Evolutionary conservation across 2,329 filamentous ascomycete genomes (phyloP).

Genomic region (Xylaria sp.): DNA sequence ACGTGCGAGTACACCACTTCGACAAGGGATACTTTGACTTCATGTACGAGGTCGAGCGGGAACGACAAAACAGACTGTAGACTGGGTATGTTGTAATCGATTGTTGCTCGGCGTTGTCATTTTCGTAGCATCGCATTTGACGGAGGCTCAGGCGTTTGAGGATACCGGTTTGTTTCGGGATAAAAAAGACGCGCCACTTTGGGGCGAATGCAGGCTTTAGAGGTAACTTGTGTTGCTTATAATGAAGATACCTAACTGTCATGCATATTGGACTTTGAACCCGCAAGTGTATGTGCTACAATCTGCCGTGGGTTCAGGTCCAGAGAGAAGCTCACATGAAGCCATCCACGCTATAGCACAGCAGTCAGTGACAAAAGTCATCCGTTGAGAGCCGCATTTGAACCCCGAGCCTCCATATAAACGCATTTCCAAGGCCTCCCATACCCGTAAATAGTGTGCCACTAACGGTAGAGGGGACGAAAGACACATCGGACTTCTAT

Average conservation of each 20-base stretch:
- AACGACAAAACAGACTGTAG: constrained; percentile 61
- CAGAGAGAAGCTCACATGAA: not conserved
- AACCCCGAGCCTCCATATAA: not conserved
- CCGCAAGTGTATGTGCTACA: not conserved
- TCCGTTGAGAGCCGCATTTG: not conserved
- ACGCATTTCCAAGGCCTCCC: not conserved
- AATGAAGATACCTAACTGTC: constrained; percentile 42
- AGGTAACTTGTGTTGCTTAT: constrained; percentile 36
- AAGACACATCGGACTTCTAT: no score
- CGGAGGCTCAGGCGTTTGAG: constrained; percentile 46
- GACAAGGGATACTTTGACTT: constrained; percentile 99
- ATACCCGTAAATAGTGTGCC: not conserved
- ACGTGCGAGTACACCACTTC: constrained; percentile 98
- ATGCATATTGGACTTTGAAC: constrained; percentile 1
- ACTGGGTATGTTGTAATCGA: constrained; percentile 34
- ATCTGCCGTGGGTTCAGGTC: not conserved
- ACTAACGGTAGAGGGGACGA: not conserved
- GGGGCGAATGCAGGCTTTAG: constrained; percentile 29
- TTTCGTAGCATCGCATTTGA: constrained; percentile 46
- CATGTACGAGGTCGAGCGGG: constrained; percentile 97
- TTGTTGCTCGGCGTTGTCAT: constrained; percentile 40
- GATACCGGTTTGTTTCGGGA: constrained; percentile 40
- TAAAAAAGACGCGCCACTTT: constrained; percentile 32
- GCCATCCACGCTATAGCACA: no score
- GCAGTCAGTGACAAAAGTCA: not conserved